Evolutionary conservation across 2,329 filamentous ascomycete species (phyloP), one percentile per base, ranked within the genome.

Genomic region (Leptographium galeiforme): DNA sequence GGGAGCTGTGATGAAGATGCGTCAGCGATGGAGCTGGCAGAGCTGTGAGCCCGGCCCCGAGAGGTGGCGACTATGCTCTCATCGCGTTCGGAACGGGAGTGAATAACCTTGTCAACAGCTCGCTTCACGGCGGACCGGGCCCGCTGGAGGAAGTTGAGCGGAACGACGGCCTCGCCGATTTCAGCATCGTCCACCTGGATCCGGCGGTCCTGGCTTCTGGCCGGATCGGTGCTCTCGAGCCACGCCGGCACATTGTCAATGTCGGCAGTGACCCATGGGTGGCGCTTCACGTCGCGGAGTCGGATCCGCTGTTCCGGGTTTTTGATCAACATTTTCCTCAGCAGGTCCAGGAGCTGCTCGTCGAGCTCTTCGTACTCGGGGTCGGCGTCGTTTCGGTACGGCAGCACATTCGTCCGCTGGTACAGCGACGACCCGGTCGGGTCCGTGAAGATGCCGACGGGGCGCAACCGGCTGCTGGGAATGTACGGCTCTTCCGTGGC

Each of bases 221-320:
- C 83, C 2, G 90, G 89, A 62, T 97, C 91, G 1, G 90, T 95
- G 58, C 95, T 89, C 61, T 95, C 89, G n/a, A 96, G 79, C 93
- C 93, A 98, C 11, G 77, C 75, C 36, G 80, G 72, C 40, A 84
- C 79, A 60, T 95, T 84, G 38, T 79, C 71, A 47, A 97, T 79
- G 58, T 85, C 89, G 55, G 84, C 75, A 1, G 91, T 75, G 16
- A 97, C 85, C 93, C 93, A 98, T 6, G 85, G 84, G 64, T 98
- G 93, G 56, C 87, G 84, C 67, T 97, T 97, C 62, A 97, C 91
- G 61, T 96, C 91, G 56, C 84, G 82, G 51, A 98, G 73, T 8
- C 87, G 86, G 62, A 98, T 96, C 41, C 93, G 83, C 68, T 90
- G 84, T 34, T 86, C 77, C 1, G 91, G 90, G 63, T 97, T 89